Evolutionary conservation across 345 rosid genomes (phyloP).

Genomic region (Corchorus capsularis): DNA sequence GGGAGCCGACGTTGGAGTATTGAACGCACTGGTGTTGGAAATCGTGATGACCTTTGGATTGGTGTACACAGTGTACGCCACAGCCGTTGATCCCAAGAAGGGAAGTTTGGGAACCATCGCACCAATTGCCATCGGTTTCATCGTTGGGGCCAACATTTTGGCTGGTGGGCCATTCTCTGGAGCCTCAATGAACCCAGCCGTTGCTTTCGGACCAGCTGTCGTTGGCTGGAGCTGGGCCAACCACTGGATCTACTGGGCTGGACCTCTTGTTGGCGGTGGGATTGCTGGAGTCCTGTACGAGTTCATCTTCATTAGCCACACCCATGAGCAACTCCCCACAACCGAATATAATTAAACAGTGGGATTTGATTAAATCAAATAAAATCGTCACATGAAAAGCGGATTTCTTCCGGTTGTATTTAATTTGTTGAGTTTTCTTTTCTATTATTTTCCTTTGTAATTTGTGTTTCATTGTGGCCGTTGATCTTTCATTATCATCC

Average conservation of each 20-base stretch:
- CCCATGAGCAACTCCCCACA: constrained; percentile 68
- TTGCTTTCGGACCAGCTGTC: constrained; percentile 89
- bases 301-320: constrained; percentile 55
- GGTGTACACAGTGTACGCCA: constrained; percentile 90
- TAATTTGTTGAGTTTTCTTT: constrained; percentile 7
- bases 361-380: neutral
- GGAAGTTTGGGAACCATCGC: constrained; percentile 74
- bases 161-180: constrained; percentile 93
- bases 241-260: constrained; percentile 98
- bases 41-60: constrained; percentile 95
- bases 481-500: constrained; percentile 2
- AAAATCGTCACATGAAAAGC: too few relatives aligned
- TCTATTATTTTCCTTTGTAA: neutral
- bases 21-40: constrained; percentile 85
- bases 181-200: constrained; percentile 97
- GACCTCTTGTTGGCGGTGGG: constrained; percentile 86
- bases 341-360: constrained; percentile 63
- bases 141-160: constrained; percentile 87
- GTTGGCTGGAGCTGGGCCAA: constrained; percentile 88
- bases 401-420: constrained; percentile 24
- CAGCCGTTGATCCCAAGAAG: constrained; percentile 84
- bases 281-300: constrained; percentile 81
- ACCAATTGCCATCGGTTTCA: constrained; percentile 86
- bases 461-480: constrained; percentile 31
- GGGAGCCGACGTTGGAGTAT: constrained; percentile 62